Evolutionary conservation across 108 stramenopile genomes (phyloP).

Genomic region (Fragilaria crotonensis): DNA sequence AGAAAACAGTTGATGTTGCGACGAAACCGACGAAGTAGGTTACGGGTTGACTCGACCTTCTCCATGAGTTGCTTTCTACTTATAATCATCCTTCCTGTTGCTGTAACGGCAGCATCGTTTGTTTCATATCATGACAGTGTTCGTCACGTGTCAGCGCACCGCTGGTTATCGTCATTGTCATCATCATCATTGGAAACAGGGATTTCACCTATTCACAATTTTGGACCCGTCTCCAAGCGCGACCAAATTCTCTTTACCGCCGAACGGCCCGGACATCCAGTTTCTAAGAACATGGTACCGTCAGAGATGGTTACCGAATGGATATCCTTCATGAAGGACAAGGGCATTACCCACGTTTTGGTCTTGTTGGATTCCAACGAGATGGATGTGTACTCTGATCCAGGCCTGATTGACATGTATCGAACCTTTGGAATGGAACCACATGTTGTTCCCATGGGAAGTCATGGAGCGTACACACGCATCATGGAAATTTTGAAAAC

Average conservation of each 20-base stretch:
- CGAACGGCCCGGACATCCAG: conserved; percentile 31
- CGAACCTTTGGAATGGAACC: conserved; percentile 10
- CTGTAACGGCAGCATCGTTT: no score
- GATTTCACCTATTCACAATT: conserved; percentile 23
- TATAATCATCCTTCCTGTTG: no score
- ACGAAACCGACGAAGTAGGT: no score
- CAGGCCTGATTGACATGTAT: conserved; percentile 27
- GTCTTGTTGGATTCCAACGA: conserved; percentile 23
- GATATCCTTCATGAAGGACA: conserved; percentile 26
- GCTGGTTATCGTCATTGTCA: no score
- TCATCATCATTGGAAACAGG: conserved; percentile 19
- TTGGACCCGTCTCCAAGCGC: conserved; percentile 18
- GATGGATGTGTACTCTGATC: conserved; percentile 23
- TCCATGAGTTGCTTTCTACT: no score
- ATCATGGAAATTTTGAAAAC: conserved; percentile 13
- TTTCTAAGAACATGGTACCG: conserved; percentile 13
- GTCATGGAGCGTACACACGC: conserved; percentile 9
- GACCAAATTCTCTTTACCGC: conserved; percentile 22
- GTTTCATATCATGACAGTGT: no score
- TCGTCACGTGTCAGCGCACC: no score
- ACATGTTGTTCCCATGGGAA: conserved; percentile 13
- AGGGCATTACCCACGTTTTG: conserved; percentile 21
- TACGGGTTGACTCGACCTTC: no score
- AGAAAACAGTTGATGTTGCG: no score
- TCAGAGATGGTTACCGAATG: conserved; percentile 23